A percentile compares a stretch with the other conserved stretches of the same genome.
These are phyloP conservation scores for Carex scoparia DNA, from an alignment of 176 grass and related monocot genomes.

Conservation along the genomic window DNA sequence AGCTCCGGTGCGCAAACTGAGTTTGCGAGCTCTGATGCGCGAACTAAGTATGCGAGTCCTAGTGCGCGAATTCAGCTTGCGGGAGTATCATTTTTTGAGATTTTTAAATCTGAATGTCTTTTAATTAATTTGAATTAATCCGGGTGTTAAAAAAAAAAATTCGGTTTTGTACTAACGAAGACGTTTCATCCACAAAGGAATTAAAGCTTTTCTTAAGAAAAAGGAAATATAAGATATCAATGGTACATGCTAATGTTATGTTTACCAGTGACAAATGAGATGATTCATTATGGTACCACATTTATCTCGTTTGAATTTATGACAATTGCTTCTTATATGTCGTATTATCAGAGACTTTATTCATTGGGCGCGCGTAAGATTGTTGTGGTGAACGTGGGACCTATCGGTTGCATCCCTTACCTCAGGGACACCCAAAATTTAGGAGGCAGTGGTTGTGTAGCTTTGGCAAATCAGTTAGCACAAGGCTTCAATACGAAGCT, in stretches of 20 bases:
- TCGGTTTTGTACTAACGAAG: neutral
- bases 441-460: slow-evolving; percentile 36
- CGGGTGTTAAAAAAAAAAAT: no score
- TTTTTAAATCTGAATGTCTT: no score
- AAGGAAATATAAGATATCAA: neutral
- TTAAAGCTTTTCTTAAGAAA: neutral
- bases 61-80: no score
- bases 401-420: slow-evolving; percentile 86
- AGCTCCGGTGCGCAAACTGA: no score
- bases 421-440: slow-evolving; percentile 50
- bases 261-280: neutral
- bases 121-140: no score
- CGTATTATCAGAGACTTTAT: slow-evolving; percentile 56
- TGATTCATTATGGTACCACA: neutral
- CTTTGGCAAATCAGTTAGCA: slow-evolving; percentile 56
- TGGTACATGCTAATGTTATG: neutral
- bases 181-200: neutral
- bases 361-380: slow-evolving; percentile 68
- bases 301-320: neutral
- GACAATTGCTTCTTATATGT: neutral
- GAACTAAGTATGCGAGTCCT: no score
- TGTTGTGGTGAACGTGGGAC: slow-evolving; percentile 67
- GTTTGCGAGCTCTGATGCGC: no score
- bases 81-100: no score
- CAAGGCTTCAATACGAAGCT: slow-evolving; percentile 58